These are phyloP conservation scores for Tylopilus rubrobrunneus DNA, from an alignment of 768 basidiomycete species.

Conservation along the genomic window DNA sequence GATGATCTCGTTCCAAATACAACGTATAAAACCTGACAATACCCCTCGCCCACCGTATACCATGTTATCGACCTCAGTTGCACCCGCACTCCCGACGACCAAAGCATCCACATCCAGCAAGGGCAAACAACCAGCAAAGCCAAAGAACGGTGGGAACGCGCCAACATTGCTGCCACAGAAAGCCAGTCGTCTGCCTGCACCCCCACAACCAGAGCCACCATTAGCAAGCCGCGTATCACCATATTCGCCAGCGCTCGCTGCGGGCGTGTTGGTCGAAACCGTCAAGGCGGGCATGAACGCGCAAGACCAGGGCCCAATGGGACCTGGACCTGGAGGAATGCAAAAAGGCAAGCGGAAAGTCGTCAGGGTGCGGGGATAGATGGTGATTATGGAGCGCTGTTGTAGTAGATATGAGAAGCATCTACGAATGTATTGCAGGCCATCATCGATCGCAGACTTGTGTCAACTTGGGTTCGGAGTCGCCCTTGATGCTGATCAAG, in stretches of 20 bases:
- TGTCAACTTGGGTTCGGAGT: no score
- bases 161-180: slow-evolving; percentile 24
- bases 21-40: slow-evolving; percentile 66
- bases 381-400: not conserved
- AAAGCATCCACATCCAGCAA: slow-evolving; percentile 34
- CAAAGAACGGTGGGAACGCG: slow-evolving; percentile 38
- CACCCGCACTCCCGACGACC: slow-evolving; percentile 28
- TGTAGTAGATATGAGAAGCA: slow-evolving; percentile 11
- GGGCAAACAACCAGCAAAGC: slow-evolving; percentile 51
- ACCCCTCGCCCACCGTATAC: slow-evolving; percentile 63
- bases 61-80: slow-evolving; percentile 27
- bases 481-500: no score
- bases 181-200: slow-evolving; percentile 53
- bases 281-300: slow-evolving; percentile 84
- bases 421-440: slow-evolving; percentile 20
- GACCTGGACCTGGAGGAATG: slow-evolving; percentile 29
- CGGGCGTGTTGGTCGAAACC: slow-evolving; percentile 76
- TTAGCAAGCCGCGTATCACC: slow-evolving; percentile 72
- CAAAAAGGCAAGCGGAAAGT: slow-evolving; percentile 82
- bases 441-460: not conserved
- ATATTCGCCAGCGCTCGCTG: slow-evolving; percentile 74
- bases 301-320: slow-evolving; percentile 43
- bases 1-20: slow-evolving; percentile 69
- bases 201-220: slow-evolving; percentile 73
- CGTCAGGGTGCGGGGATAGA: slow-evolving; percentile 62